These are phyloP conservation scores for Diospyros lotus DNA, from an alignment of 148 eudicot genomes.

Conservation along the genomic window DNA sequence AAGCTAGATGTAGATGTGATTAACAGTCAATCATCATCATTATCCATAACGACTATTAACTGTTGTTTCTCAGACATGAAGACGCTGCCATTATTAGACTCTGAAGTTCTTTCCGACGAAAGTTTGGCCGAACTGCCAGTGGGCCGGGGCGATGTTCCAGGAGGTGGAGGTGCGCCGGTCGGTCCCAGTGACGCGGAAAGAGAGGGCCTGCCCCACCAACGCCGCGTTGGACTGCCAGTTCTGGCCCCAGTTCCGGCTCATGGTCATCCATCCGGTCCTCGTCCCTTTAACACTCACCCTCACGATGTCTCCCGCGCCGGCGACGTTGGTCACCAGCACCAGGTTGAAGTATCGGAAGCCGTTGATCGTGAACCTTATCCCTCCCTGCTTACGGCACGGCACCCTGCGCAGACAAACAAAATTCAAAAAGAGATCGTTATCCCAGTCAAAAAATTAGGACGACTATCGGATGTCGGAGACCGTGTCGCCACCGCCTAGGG, in stretches of 20 bases:
- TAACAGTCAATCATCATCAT: too few relatives aligned
- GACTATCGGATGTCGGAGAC: too few relatives aligned
- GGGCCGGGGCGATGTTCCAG: conserved; percentile 53
- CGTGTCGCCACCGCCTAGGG: too few relatives aligned
- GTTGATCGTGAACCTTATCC: conserved; percentile 64
- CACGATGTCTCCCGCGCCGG: conserved; percentile 69
- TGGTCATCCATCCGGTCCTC: conserved; percentile 53
- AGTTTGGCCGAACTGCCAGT: conserved; percentile 76
- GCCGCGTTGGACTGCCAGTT: conserved; percentile 67
- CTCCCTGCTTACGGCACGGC: conserved; percentile 72
- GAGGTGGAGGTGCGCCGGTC: conserved; percentile 62
- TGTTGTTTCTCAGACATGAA: too few relatives aligned
- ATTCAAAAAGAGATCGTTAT: background rate
- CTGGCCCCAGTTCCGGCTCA: conserved; percentile 83
- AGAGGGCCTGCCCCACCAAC: conserved; percentile 57
- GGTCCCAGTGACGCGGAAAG: conserved; percentile 53
- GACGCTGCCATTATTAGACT: conserved; percentile 21
- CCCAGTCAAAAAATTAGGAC: too few relatives aligned
- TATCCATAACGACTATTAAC: too few relatives aligned
- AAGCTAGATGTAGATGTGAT: too few relatives aligned
- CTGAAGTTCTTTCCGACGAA: conserved; percentile 70
- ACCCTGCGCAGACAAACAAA: conserved; percentile 35
- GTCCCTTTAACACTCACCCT: conserved; percentile 49
- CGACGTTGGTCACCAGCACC: conserved; percentile 59
- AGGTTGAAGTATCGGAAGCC: conserved; percentile 78